phyloP scores from a whole-genome alignment of 768 basidiomycete species.

The Mycena haematopus region DNA sequence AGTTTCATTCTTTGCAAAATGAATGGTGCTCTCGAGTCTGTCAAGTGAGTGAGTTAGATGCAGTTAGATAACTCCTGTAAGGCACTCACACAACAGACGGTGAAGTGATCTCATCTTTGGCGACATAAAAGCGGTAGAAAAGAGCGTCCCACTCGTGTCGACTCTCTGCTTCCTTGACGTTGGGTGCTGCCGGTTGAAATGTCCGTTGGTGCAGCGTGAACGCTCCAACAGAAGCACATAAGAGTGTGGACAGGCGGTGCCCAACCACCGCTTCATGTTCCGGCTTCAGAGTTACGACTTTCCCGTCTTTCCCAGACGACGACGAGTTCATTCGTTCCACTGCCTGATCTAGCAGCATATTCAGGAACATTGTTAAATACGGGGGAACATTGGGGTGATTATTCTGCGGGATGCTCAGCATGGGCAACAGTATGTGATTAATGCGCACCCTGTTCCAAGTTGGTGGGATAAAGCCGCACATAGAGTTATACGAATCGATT shows the following conservation, averaged over 20 bases:
- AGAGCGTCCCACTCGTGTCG: slow-evolving; percentile 24
- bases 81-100: slow-evolving; percentile 9
- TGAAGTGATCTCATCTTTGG: background rate
- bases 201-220: background rate
- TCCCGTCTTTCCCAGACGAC: background rate
- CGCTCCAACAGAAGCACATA: slow-evolving; percentile 7
- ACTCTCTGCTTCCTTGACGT: slow-evolving; percentile 10
- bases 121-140: slow-evolving; percentile 4
- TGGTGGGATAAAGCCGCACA: background rate
- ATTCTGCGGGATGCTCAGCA: background rate
- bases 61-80: background rate
- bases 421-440: background rate
- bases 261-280: background rate
- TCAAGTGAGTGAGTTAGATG: background rate
- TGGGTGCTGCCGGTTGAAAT: no score
- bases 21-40: background rate
- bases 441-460: slow-evolving; percentile 4
- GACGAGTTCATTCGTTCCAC: background rate
- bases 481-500: background rate
- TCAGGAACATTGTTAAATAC: background rate
- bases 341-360: background rate
- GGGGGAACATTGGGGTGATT: background rate
- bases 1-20: background rate
- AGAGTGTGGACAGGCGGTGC: background rate
- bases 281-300: background rate